These are phyloP conservation scores for Boehmeria nivea DNA, from an alignment of 306 rosid species.

Conservation along the genomic window DNA sequence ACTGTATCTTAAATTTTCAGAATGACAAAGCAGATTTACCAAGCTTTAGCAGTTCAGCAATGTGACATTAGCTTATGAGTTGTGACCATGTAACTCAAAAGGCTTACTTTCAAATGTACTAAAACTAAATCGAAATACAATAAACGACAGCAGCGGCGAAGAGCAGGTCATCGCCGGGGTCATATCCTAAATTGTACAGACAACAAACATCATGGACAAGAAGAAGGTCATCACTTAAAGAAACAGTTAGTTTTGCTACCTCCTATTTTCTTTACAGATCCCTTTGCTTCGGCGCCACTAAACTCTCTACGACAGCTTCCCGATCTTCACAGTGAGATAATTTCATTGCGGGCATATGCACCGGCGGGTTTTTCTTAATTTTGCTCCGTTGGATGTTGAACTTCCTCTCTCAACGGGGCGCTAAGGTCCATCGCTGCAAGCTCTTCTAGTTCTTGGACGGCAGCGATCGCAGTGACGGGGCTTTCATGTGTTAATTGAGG, in stretches of 20 bases:
- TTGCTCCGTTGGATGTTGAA: conserved; percentile 21
- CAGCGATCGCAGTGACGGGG: conserved; percentile 42
- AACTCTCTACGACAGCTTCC: conserved; percentile 42
- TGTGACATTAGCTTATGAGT: not conserved
- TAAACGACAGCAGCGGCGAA: not conserved
- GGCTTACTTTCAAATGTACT: conserved; percentile 19
- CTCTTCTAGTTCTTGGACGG: conserved; percentile 63
- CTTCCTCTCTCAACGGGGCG: conserved; percentile 47
- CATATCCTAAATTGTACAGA: conserved; percentile 26
- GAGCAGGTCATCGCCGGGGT: conserved; percentile 11
- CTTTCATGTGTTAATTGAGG: conserved; percentile 59
- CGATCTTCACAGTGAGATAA: conserved; percentile 34
- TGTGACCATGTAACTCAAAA: conserved; percentile 2
- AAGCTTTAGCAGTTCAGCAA: not conserved
- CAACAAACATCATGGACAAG: conserved; percentile 44
- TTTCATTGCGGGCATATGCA: too few species aligned
- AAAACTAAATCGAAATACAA: conserved; percentile 13
- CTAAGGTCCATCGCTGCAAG: conserved; percentile 55
- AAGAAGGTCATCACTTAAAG: conserved; percentile 38
- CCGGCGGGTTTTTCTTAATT: conserved; percentile 21
- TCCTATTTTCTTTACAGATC: conserved; percentile 65
- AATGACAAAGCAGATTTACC: too few species aligned
- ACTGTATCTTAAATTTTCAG: too few species aligned
- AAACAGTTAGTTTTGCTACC: conserved; percentile 61
- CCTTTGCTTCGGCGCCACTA: conserved; percentile 37